A percentile compares a stretch with the other conserved stretches of the same genome.
Conservation (phyloP, 176 grass and related monocot genomes). For the Avena insularis region DNA sequence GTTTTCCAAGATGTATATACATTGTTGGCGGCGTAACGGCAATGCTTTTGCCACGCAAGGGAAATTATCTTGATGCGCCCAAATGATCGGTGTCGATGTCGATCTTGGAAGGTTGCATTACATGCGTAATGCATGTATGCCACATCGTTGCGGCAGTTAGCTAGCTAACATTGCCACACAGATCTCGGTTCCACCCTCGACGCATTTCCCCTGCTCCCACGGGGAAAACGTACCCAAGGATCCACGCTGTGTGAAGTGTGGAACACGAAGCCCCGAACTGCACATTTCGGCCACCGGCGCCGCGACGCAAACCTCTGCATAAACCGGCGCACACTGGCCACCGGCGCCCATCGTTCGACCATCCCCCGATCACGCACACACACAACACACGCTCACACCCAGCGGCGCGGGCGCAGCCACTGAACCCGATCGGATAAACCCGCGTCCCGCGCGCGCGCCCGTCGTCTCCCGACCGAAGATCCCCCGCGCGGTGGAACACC, state of each 20-base stretch:
- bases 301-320: not conserved
- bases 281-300: conserved; percentile 15
- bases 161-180: not conserved
- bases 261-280: not conserved
- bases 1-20: no score
- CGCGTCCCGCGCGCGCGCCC: conserved; percentile 2
- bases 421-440: conserved; percentile 41
- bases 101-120: not conserved
- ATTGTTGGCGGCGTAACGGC: not conserved
- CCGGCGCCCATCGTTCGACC: not conserved
- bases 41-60: not conserved
- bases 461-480: conserved; percentile 19
- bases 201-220: conserved; percentile 6
- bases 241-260: not conserved
- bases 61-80: not conserved
- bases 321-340: not conserved
- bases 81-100: not conserved
- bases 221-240: not conserved
- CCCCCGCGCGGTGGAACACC: conserved; percentile 36
- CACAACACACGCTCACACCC: not conserved
- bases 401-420: not conserved
- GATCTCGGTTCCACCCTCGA: not conserved
- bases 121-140: not conserved
- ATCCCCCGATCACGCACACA: not conserved
- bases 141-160: not conserved